Evolutionary conservation across 441 rosid species (phyloP).

Genomic region (Heliophila coronopifolia): DNA sequence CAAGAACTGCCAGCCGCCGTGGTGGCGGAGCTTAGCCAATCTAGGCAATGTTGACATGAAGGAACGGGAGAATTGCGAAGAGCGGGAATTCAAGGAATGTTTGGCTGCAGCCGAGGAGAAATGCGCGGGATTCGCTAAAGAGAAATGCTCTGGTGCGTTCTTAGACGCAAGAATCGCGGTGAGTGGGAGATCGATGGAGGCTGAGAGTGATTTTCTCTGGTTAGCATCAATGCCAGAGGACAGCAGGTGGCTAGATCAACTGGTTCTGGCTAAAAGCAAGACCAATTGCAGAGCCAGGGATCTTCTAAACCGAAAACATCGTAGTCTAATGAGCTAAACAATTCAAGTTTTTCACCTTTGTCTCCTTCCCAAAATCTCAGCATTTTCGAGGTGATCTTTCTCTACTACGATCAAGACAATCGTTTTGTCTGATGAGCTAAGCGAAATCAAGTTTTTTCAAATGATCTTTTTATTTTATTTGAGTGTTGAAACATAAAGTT

Average conservation of each 20-base stretch:
- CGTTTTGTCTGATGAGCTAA: too few species aligned
- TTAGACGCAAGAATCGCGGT: constrained; percentile 46
- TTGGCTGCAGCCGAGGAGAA: constrained; percentile 48
- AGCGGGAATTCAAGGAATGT: constrained; percentile 51
- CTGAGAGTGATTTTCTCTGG: constrained; percentile 29
- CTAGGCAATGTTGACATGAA: constrained; percentile 35
- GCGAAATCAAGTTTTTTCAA: too few species aligned
- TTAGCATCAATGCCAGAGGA: constrained; percentile 41
- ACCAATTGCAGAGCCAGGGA: constrained; percentile 37
- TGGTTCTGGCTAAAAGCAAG: constrained; percentile 16
- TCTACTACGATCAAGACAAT: too few species aligned
- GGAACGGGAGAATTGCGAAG: constrained; percentile 56
- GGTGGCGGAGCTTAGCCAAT: constrained; percentile 65
- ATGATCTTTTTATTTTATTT: too few species aligned
- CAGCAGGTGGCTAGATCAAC: constrained; percentile 20
- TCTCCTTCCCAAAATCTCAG: too few species aligned
- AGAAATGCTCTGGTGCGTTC: constrained; percentile 42
- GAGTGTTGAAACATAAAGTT: too few species aligned
- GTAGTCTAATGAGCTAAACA: too few species aligned
- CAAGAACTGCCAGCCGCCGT: constrained; percentile 54
- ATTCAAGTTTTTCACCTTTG: too few species aligned
- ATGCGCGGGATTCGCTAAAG: constrained; percentile 50
- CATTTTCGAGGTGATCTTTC: too few species aligned
- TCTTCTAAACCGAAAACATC: constrained; percentile 27
- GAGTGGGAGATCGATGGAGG: constrained; percentile 6